Base-by-base conservation (phyloP, 2,329 filamentous ascomycete genomes). In the Penicillium sp. region DNA sequence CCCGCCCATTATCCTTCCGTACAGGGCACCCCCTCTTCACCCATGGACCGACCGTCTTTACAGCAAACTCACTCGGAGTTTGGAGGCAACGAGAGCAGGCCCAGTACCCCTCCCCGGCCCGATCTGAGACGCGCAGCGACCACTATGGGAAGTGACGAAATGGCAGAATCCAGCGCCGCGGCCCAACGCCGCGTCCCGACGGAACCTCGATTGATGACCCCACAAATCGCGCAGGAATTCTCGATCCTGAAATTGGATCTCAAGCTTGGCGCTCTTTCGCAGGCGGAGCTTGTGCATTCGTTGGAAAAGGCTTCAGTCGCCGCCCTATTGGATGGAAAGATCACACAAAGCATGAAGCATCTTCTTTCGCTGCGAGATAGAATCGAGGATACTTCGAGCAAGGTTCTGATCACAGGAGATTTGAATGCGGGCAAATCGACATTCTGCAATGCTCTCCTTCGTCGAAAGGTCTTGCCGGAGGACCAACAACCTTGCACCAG, bases 401-500 rank as follows among this genome's bases (percentile, higher is more conserved):
- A 99, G 73, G 94, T 99, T 1, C 77, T 99, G 54, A 87, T 99
- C 16, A 99, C 94, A 0, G 94, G 94, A 67, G 94, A 99, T 70
- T 76, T 99, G 50, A 99, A 99, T 69, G 93, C 94, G 8, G 94
- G 94, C 68, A 99, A 99, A 71, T 99, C 94, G 4, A 99, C 94
- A 0, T 99, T 99, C 67, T 99, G 94, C 77, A 99, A 99, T 73
- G 94, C 94, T n/a, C 79, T 99, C 2, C 76, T 99, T 38, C 87
- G 94, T 57, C 85, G 92, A 58, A 97, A 97, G 74, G 84, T 99
- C 27, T 76, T 99, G 4, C 94, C 94, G 0, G 94, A 97, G 74
- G 94, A 99, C 66, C 93, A 99, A 72, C 94, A 97, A 70, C 94
- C 94, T 1, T 99, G 94, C 74, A 99, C 94, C 2, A 94, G 91